Base-by-base conservation (phyloP, 1,284 basidiomycete genomes). In the Ceratobasidium sp. region DNA sequence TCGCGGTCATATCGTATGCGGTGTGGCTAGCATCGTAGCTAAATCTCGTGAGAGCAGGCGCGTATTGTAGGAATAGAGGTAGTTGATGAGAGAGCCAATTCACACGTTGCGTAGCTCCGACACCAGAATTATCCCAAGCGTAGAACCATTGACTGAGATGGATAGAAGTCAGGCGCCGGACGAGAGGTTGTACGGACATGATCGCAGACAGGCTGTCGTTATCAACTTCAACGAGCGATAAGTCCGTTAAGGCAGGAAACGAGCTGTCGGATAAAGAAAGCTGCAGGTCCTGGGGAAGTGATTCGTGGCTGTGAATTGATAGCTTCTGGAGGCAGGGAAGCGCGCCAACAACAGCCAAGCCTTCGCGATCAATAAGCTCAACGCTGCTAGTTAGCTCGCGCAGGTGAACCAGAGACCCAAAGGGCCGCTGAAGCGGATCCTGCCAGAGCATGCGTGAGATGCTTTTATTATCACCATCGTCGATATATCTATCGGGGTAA, bases 361-460 rank as follows among this genome's bases (percentile, higher is more conserved):
- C 66, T 3, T 8, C 41, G 0, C 54, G 17, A 54, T 29, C 27
- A 8, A 71, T 24, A 9, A 71, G 29, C 22, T 24, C 22, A 9
- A 71, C 33, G n/a, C 66, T 50, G 44, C 33, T 71, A 27, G 44
- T 71, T 17, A 71, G 15, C 14, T 54, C 41, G 17, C 66, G 54
- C 17, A 71, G 66, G 22, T 71, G 41, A 29, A 29, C 22, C 14
- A 45, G 44, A 15, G 44, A 9, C 0, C 27, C 27, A 33, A 71
- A 33, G 11, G 56, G 19, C 19, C 11, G 36, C 11, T 50, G 33
- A 0, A 45, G 36, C 11, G 27, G 11, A 22, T 29, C 27, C 1
- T 27, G n/a, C 44, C 33, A 50, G 8, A 59, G 36, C 36, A 47
- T 48, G 27, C 27, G 22, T 2, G 54, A 14, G 7, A 44, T 24